Base-by-base conservation (phyloP, 2,329 filamentous ascomycete genomes). In the Coniochaeta sp. region DNA sequence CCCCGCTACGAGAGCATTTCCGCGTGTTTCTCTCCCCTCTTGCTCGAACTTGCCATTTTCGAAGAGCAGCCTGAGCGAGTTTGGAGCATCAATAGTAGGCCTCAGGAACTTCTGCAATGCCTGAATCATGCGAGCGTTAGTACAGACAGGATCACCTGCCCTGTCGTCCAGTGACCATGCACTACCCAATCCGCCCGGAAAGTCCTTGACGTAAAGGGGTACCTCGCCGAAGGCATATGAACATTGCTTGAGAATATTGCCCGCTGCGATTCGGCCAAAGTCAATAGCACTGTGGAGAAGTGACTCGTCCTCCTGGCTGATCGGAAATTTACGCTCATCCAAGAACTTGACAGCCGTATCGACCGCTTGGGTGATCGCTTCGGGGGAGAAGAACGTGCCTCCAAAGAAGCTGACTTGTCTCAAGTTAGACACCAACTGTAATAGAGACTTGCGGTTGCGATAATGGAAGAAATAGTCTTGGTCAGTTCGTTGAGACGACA, bases 391-490 rank as follows among this genome's bases (percentile, higher is more conserved):
- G 56, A 92, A 93, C 0, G 88, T 88, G 74, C 90, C 93, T 12
- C 85, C 86, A 72, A 93, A 96, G 69, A 96, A 96, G 57, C 89
- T 91, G 7, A 90, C 88, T 68, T 95, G 89, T 19, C 91, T 85
- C 52, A 96, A 73, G 68, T 97, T 96, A 60, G 81, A 82, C 5
- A 96, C 88, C 1, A 96, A 77, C 59, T 84, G 79, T 28, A 87
- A 75, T 14, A 96, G 76, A 43, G 81, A 80, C 63, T 86, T 88
- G 33, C 83, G 77, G 66, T 93, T 93, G 14, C 82, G 85, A 0
- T 84, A 82, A 67, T 96, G 89, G 67, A 97, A 97, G 64, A 98
- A 88, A 69, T 96, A 97, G 70, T 97, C 93, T 60, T 84, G 79
- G 67, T 93, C 93, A 0, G 83, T 86, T 12, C 93, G 81, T 69